These are phyloP conservation scores for Aspergillus costaricaensis DNA, from an alignment of 2,329 filamentous ascomycete genomes.

Conservation along the genomic window DNA sequence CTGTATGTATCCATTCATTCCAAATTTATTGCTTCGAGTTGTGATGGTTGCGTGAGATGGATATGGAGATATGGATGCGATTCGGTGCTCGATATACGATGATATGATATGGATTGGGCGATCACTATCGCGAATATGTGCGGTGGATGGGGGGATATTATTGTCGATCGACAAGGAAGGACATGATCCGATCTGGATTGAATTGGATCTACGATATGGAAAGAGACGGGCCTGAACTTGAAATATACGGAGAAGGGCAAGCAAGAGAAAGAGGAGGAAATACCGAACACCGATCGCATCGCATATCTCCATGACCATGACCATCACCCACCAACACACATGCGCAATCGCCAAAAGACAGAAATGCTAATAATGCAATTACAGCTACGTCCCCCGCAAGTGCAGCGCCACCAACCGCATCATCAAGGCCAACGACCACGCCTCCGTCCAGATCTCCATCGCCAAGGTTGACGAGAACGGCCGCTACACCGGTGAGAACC, in stretches of 20 bases:
- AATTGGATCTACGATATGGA: no score
- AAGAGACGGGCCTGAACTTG: neutral
- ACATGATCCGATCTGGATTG: no score
- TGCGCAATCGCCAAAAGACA: neutral
- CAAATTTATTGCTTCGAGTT: no score
- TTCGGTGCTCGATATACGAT: neutral
- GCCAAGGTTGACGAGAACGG: slow-evolving; percentile 99
- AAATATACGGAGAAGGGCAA: neutral
- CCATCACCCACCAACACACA: no score
- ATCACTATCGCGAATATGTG: no score
- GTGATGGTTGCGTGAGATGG: no score
- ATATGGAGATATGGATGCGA: neutral
- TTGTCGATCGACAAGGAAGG: no score
- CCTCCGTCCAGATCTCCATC: slow-evolving; percentile 93
- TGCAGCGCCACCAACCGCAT: slow-evolving; percentile 99
- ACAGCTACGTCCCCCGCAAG: slow-evolving; percentile 96
- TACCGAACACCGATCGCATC: neutral
- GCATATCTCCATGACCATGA: no score
- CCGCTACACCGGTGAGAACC: slow-evolving; percentile 94
- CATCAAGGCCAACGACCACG: slow-evolving; percentile 99
- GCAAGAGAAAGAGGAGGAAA: slow-evolving; percentile 6
- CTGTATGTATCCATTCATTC: slow-evolving; percentile 65
- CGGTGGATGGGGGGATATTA: no score
- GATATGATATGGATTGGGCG: no score
- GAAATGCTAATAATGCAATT: slow-evolving; percentile 15